A percentile compares a stretch with the other conserved stretches of the same genome.
These are phyloP conservation scores for Tetratostichococcus sp. DNA, from an alignment of 139 green algal genomes.

Conservation along the genomic window DNA sequence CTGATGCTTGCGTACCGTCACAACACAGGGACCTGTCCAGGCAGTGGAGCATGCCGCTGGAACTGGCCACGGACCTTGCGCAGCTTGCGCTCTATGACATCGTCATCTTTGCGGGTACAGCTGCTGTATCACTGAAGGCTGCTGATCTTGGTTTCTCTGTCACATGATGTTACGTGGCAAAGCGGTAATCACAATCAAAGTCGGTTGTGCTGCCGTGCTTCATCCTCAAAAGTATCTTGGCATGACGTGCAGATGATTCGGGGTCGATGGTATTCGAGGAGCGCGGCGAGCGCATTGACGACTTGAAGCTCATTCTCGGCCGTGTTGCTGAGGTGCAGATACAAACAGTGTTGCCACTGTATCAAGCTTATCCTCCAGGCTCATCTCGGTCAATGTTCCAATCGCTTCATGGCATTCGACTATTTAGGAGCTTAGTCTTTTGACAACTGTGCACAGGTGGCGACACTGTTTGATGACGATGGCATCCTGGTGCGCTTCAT, in stretches of 20 bases:
- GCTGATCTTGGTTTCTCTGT: too few species aligned
- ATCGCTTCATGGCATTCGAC: too few species aligned
- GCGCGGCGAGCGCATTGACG: conserved; percentile 11
- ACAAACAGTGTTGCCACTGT: too few species aligned
- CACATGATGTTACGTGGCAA: too few species aligned
- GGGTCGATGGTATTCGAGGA: conserved; percentile 11
- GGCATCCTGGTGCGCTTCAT: conserved; percentile 24
- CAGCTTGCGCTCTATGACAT: conserved; percentile 20
- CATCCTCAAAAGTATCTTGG: too few species aligned
- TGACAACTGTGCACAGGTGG: not conserved
- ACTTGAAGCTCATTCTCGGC: conserved; percentile 18
- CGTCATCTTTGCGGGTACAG: conserved; percentile 16
- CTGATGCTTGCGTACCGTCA: too few species aligned
- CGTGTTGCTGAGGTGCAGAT: conserved; percentile 1
- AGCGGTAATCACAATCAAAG: too few species aligned
- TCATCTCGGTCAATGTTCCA: too few species aligned
- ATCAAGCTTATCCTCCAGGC: too few species aligned
- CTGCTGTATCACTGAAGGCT: too few species aligned
- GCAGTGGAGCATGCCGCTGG: conserved; percentile 17
- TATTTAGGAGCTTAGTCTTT: too few species aligned
- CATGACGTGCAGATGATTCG: not conserved
- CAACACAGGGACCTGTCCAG: conserved; percentile 10
- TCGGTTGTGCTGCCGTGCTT: not conserved
- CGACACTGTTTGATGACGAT: conserved; percentile 27
- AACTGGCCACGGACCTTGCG: conserved; percentile 16